phyloP scores from a whole-genome alignment of 2,329 filamentous ascomycete species.

The Colletotrichum sp. region DNA sequence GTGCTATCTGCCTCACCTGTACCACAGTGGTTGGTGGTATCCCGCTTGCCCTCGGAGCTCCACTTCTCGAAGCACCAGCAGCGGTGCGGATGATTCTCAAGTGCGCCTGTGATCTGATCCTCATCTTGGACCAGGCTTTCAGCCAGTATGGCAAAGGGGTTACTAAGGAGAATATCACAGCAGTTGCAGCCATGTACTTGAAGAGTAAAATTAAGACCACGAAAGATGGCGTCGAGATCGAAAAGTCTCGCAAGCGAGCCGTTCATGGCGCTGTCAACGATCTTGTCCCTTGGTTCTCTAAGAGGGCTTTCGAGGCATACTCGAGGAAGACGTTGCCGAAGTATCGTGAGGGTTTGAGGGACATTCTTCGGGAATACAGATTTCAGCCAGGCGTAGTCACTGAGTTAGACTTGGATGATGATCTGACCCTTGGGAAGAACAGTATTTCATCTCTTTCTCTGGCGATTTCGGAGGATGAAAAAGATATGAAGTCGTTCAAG shows the following conservation, averaged over 20 bases:
- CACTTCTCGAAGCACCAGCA: slow-evolving; percentile 6
- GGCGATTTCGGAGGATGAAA: background rate
- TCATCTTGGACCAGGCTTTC: slow-evolving; percentile 4
- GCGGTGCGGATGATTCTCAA: slow-evolving; percentile 12
- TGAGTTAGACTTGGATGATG: background rate
- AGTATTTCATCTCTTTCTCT: background rate
- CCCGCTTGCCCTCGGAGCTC: background rate
- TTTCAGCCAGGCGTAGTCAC: background rate
- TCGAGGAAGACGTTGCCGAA: background rate
- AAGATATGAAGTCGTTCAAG: background rate
- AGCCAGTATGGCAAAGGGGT: background rate
- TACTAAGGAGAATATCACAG: background rate
- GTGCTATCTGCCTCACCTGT: slow-evolving; percentile 16
- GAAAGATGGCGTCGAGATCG: background rate
- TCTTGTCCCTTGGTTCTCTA: background rate
- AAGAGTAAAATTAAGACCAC: background rate
- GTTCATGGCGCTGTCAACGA: background rate
- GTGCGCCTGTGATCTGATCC: slow-evolving; percentile 16
- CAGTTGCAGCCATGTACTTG: background rate
- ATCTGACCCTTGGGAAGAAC: background rate
- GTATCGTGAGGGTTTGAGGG: background rate
- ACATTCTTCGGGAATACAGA: background rate
- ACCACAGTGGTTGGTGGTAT: slow-evolving; percentile 27
- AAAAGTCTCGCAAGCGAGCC: background rate
- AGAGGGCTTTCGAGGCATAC: background rate